Base-by-base conservation (phyloP, 805 yeast species). In the Wickerhamiella spandovensis region DNA sequence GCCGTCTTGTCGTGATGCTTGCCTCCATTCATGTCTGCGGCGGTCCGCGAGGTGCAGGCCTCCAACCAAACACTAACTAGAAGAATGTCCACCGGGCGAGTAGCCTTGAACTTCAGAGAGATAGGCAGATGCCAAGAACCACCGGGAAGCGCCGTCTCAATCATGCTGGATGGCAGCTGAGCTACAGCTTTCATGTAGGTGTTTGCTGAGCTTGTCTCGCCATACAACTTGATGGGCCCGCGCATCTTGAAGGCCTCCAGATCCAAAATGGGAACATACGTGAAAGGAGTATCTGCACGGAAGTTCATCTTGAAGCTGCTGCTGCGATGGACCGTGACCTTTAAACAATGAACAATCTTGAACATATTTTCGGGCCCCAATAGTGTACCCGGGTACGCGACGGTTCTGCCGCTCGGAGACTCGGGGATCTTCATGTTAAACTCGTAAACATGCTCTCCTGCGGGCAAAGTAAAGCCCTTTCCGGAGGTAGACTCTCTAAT, bases 401-500 rank as follows among this genome's bases (percentile, higher is more conserved):
- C 28, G 30, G 22, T 43, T n/a, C 18, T 18, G 42, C 48, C 53
- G 7, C 18, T 21, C 17, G 13, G 17, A 20, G 41, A 30, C 10
- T 42, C 46, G 3, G 54, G 54, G 22, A 51, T 25, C 2, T 45
- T 43, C 8, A 48, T 37, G 15, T 32, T 43, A 44, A 51, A 51
- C 3, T 50, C 47, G 39, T 51, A 51, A 15, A n/a, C n/a, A 43
- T 51, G 54, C 9, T 44, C 42, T 21, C 54, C 54, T 2, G 45
- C 46, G 1, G 51, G 47, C 18, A 51, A 21, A 2, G 54, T 51
- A 13, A 48, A 41, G 24, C 49, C 49, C 28, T 48, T 47, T 18
- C 47, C 46, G 21, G 48, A 48, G 1, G 43, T 37, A n/a, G 46
- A 9, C 3, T 17, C 22, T 10, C 32, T 37, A 8, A 48, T 9